Conservation (phyloP, 1,139 yeast genomes). For the Scheffersomyces stambukii region DNA sequence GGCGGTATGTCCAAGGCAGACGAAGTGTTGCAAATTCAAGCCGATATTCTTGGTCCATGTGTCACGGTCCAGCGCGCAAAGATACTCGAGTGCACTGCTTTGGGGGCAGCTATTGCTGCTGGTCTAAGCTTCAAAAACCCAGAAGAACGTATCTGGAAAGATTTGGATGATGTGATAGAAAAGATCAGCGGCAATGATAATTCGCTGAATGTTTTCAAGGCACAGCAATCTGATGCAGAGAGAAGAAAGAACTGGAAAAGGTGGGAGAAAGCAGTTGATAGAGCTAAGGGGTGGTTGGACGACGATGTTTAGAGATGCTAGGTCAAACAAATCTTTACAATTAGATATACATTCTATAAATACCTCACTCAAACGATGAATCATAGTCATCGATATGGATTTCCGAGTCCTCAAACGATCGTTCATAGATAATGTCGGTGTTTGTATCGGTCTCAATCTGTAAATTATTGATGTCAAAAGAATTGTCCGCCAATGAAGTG, state of each 20-base stretch:
- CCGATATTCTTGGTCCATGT: constrained; percentile 84
- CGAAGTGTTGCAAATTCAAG: constrained; percentile 91
- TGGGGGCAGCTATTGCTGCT: constrained; percentile 96
- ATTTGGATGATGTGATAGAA: constrained; percentile 58
- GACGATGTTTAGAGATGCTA: constrained; percentile 24
- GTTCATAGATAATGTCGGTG: constrained; percentile 10
- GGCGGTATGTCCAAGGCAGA: constrained; percentile 95
- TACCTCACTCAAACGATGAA: constrained; percentile 7
- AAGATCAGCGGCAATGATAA: constrained; percentile 31
- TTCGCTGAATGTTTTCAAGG: constrained; percentile 45
- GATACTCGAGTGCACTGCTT: constrained; percentile 88
- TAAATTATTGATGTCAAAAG: constrained; percentile 25
- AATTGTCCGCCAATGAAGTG: constrained; percentile 22
- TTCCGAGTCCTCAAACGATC: constrained; percentile 8
- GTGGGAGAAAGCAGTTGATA: constrained; percentile 80
- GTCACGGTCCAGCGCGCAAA: constrained; percentile 78
- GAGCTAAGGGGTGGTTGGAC: constrained; percentile 75
- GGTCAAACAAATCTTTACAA: neutral
- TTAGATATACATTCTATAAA: constrained; percentile 1
- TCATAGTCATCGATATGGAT: constrained; percentile 14
- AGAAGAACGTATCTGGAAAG: constrained; percentile 68
- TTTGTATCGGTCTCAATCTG: too few species aligned
- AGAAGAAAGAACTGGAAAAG: constrained; percentile 65
- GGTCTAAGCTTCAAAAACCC: constrained; percentile 65
- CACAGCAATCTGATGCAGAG: constrained; percentile 54